Base-by-base conservation (phyloP, 2,329 filamentous ascomycete genomes). In the Sporothrix protearum region DNA sequence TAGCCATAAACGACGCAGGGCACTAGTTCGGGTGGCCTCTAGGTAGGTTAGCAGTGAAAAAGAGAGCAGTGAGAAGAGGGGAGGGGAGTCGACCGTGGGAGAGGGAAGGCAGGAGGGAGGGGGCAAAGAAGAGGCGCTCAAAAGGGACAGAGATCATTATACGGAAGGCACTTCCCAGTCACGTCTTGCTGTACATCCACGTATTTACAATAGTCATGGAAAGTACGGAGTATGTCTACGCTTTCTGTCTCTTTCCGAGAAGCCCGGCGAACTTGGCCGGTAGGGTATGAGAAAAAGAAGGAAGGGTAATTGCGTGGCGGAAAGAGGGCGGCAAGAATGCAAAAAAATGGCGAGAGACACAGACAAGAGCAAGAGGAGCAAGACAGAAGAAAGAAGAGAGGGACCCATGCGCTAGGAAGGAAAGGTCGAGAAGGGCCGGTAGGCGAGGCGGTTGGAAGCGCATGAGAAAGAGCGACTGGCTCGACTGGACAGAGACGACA, bases 381-480 rank as follows among this genome's bases (percentile, higher is more conserved):
- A 61, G 51, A 42, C 53, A 28, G 49, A 70, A 53, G 49, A 53
- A 49, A 30, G 25, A 8, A 45, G 42, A 12, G 42, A 22, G 42
- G 36, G n/a, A 51, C 28, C n/a, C n/a, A 36, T 51, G 45, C 51
- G 51, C 51, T 69, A 69, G 51, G 22, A 47, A 30, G n/a, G n/a
- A 64, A 36, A 33, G 30, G 33, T 66, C 69, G 45, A 68, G 51
- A 55, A 63, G 55, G 70, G 53, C 64, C 51, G 42, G 53, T 47
- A n/a, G 30, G 64, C 64, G 64, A 68, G 30, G 59, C 45, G 47
- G 64, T 28, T 25, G 51, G 25, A 25, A 55, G 16, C 39, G 45
- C 49, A 55, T 36, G 30, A 28, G 51, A 33, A 36, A 49, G 36
- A 47, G 42, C 42, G n/a, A 39, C 8, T 61, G 57, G 30, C n/a